Evolutionary conservation across 2,329 filamentous ascomycete genomes (phyloP), one percentile per base, ranked within the genome.

Genomic region (Alternaria sp.): DNA sequence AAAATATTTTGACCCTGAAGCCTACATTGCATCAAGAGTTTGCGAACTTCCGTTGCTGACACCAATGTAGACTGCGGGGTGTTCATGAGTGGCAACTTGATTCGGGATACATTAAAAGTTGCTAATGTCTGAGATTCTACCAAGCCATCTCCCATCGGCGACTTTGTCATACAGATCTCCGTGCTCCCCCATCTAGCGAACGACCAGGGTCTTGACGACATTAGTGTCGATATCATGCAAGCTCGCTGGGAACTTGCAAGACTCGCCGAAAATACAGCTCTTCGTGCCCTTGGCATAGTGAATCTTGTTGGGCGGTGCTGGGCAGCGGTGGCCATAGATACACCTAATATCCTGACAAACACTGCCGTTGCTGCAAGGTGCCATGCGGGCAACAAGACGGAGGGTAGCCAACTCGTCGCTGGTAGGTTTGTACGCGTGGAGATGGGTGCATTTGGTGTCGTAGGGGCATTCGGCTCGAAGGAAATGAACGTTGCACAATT

Each of bases 261-360:
- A 82, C 7, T 85, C 83, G 14, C 85, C 86, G 77, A 87, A 88
- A 69, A 86, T 85, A 72, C 88, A 90, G 18, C 82, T 83, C 72
- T 85, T 85, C 54, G 80, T 82, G 41, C 85, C 85, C 26, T 83
- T 81, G 61, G 83, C 79, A 33, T 81, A 82, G 21, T 77, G 75
- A 12, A 26, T 53, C 51, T 74, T 80, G 12, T 72, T 65, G 15
- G 71, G 69, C 0, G 82, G 83, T 64, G 87, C 86, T 18, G 87
- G 87, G 71, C 88, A 90, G 37, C 86, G 84, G 75, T 90, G 88
- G 21, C 88, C 88, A 71, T 89, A 89, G 55, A 89, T 89, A 77
- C 88, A 90, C 62, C 85, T 85, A 2, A 83, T 75, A 63, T 90
- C 88, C 55, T 87, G 82, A 70, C 88, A 90, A 14, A 82, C 82